Evolutionary conservation across 805 yeast genomes (phyloP).

Genomic region (Candida arabinofermentans): DNA sequence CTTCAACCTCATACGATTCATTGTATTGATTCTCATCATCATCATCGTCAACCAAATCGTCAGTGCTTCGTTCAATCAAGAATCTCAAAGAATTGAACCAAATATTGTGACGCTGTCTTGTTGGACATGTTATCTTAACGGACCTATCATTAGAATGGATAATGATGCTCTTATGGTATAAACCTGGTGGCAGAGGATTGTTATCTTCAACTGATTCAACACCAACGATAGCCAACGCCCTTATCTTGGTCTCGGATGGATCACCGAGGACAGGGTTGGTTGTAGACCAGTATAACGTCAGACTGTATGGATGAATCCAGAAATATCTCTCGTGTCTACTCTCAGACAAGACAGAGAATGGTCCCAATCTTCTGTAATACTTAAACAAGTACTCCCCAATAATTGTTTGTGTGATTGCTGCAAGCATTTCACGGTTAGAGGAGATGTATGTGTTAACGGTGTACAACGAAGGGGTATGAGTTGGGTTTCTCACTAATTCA

Average conservation of each 20-base stretch:
- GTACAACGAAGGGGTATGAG: slow-evolving; percentile 20
- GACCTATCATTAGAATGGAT: slow-evolving; percentile 60
- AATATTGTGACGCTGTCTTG: slow-evolving; percentile 80
- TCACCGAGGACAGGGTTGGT: slow-evolving; percentile 73
- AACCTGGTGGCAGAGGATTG: slow-evolving; percentile 85
- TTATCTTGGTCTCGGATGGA: slow-evolving; percentile 62
- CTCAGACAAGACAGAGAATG: slow-evolving; percentile 70
- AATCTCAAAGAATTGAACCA: slow-evolving; percentile 87
- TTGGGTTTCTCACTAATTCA: slow-evolving; percentile 16
- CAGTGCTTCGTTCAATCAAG: slow-evolving; percentile 61
- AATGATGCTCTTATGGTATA: slow-evolving; percentile 79
- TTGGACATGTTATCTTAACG: slow-evolving; percentile 81
- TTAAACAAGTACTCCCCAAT: slow-evolving; percentile 89
- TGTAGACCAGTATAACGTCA: slow-evolving; percentile 86
- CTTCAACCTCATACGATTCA: slow-evolving; percentile 24
- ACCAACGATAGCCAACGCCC: slow-evolving; percentile 73
- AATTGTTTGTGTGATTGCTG: slow-evolving; percentile 86
- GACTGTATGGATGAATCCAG: slow-evolving; percentile 94
- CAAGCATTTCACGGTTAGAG: slow-evolving; percentile 68
- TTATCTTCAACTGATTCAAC: slow-evolving; percentile 80
- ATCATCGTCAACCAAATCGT: slow-evolving; percentile 49
- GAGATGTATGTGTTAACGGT: slow-evolving; percentile 59
- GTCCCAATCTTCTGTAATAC: slow-evolving; percentile 75
- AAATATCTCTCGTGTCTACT: slow-evolving; percentile 86
- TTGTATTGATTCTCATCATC: slow-evolving; percentile 37